Evolutionary conservation across 2,329 filamentous ascomycete genomes (phyloP).

Genomic region (Arthrobotrys iridis): DNA sequence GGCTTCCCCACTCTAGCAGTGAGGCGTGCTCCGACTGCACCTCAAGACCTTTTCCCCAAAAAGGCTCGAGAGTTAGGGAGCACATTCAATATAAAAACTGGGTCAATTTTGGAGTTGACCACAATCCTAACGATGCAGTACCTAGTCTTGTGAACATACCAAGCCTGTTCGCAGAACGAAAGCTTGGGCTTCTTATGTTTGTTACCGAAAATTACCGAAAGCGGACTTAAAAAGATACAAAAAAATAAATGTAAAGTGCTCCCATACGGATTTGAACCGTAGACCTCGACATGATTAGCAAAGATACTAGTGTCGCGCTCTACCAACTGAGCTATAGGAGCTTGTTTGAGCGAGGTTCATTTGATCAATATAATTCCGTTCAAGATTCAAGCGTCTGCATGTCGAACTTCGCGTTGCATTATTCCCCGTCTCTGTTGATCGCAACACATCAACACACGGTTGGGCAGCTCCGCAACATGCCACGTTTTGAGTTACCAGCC

Average conservation of each 20-base stretch:
- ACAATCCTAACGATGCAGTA: too few relatives aligned
- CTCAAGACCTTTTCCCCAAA: constrained; percentile 22
- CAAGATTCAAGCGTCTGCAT: not conserved
- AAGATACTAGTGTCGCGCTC: constrained; percentile 49
- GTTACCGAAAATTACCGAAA: not conserved
- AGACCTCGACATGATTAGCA: constrained; percentile 36
- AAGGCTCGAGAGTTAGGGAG: not conserved
- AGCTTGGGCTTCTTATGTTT: not conserved
- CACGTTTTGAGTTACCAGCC: constrained; percentile 34
- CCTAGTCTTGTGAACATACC: too few relatives aligned
- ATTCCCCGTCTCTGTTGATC: too few relatives aligned
- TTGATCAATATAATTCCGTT: constrained; percentile 3
- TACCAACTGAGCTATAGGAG: constrained; percentile 53
- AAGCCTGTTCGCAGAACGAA: too few relatives aligned
- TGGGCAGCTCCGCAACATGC: constrained; percentile 20
- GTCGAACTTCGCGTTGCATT: not conserved
- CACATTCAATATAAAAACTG: too few relatives aligned
- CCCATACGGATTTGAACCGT: constrained; percentile 50
- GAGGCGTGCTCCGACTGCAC: constrained; percentile 40
- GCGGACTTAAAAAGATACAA: not conserved
- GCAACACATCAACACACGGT: constrained; percentile 7
- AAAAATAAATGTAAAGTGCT: constrained; percentile 13
- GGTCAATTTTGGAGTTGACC: too few relatives aligned
- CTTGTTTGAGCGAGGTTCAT: not conserved
- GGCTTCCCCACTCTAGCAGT: constrained; percentile 22